Base-by-base conservation (phyloP, 441 rosid species). In the Erodium moschatum region DNA sequence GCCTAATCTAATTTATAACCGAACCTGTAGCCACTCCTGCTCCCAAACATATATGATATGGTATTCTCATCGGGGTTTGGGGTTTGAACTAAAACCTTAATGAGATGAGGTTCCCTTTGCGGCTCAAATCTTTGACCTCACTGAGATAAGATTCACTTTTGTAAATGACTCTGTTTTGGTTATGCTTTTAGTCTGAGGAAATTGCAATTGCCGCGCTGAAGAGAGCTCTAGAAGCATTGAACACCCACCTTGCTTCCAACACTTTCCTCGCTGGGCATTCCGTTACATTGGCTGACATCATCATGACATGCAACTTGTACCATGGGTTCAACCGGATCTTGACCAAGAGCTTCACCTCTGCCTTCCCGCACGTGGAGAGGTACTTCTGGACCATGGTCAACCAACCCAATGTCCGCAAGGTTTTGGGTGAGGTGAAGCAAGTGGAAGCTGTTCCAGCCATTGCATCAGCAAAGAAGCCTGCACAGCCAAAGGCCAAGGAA, bases 351-450 rank as follows among this genome's bases (percentile, higher is more conserved):
- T 89, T 93, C 70, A 88, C 96, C 65, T 84, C 87, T 4, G 90
- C 78, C 63, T 90, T 86, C 81, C 98, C 97, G 63, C 93, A 93
- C 18, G 96, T 93, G 12, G 97, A 94, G 85, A 84, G 97, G 74
- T 89, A 91, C 88, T 91, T 89, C 75, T 94, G 98, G 98, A 94
- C 97, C 19, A n/a, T 89, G 89, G 80, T 84, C 40, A 91, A 94
- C 81, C 96, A 93, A 58, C 97, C 98, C 21, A 87, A 87, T 71
- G 78, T 93, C 80, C 84, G 82, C 61, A 93, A 91, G 79, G 75
- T 93, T 24, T 4, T 88, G 11, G 97, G 97, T 69, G 96, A 89
- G 69, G 83, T 86, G 20, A 87, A 87, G 76, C 97, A 91, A 73
- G 64, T 92, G 0, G 92, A 84, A 19, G 74, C 86, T 13, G 85